Evolutionary conservation across 164 flowering plant genomes (phyloP).

Genomic region (Malania oleifera): DNA sequence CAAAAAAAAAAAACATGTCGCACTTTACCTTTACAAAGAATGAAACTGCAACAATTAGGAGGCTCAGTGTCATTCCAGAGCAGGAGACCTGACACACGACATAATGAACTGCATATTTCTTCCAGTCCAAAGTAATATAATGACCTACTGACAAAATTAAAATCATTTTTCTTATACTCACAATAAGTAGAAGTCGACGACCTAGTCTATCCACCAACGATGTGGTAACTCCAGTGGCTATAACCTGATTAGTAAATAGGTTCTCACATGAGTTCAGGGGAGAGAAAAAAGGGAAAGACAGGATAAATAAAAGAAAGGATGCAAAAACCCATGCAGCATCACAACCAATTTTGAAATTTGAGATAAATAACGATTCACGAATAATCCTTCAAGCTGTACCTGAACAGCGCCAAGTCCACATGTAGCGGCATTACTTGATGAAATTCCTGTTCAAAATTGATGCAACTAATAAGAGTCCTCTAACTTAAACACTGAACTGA

Average conservation of each 20-base stretch:
- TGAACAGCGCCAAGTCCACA: slow-evolving; percentile 77
- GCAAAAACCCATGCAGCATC: not conserved
- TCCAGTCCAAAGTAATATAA: not conserved
- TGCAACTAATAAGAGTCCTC: slow-evolving; percentile 5
- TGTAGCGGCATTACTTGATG: slow-evolving; percentile 69
- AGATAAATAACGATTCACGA: not conserved
- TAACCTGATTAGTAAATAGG: slow-evolving; percentile 42
- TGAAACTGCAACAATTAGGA: slow-evolving; percentile 65
- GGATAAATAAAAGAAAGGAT: not conserved
- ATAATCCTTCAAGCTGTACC: slow-evolving; percentile 32
- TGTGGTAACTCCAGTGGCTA: slow-evolving; percentile 75
- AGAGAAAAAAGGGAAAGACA: not conserved
- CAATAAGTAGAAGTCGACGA: slow-evolving; percentile 85
- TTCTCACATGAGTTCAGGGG: not conserved
- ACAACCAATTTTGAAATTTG: not conserved
- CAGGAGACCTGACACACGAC: slow-evolving; percentile 56
- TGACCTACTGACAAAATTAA: slow-evolving; percentile 2
- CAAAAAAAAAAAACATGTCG: not conserved
- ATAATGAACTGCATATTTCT: not conserved
- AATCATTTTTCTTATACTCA: slow-evolving; percentile 31
- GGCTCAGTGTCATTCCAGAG: slow-evolving; percentile 74
- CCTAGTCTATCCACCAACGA: slow-evolving; percentile 90
- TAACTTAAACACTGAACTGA: not conserved
- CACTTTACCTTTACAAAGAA: slow-evolving; percentile 63
- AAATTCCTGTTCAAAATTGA: slow-evolving; percentile 46